phyloP scores from a whole-genome alignment of 192 early-diverging fungal species.

The Backusella circina region DNA sequence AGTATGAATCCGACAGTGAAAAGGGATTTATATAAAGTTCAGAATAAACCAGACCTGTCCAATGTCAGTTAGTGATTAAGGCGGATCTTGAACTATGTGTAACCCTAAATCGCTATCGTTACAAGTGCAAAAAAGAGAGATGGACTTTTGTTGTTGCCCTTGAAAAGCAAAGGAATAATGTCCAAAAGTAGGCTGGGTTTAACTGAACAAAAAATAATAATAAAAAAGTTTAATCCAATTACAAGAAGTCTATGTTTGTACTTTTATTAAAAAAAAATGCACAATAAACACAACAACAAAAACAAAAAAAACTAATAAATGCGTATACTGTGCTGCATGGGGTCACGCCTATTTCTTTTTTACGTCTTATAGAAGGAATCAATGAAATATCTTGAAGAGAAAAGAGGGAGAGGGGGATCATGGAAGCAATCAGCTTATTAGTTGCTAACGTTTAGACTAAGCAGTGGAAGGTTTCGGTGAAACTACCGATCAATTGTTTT shows the following conservation, averaged over 20 bases:
- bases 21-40: neutral
- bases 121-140: neutral
- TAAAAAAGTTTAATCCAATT: neutral
- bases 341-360: neutral
- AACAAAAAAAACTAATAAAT: neutral
- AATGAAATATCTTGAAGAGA: neutral
- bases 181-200: neutral
- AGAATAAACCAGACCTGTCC: neutral
- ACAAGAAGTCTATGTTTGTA: neutral
- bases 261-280: neutral
- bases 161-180: neutral
- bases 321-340: neutral
- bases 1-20: neutral
- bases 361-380: neutral
- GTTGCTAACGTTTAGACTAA: neutral
- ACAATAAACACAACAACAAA: neutral
- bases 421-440: neutral
- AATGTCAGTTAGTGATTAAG: neutral
- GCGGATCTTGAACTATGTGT: neutral
- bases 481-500: neutral
- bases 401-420: neutral
- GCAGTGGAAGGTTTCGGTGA: neutral
- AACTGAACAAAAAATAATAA: neutral
- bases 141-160: neutral
- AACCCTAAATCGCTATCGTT: neutral